A percentile compares a stretch with the other conserved stretches of the same genome.
These are phyloP conservation scores for Margaritispora aquatica DNA, from an alignment of 495 filamentous ascomycete species.

Conservation along the genomic window DNA sequence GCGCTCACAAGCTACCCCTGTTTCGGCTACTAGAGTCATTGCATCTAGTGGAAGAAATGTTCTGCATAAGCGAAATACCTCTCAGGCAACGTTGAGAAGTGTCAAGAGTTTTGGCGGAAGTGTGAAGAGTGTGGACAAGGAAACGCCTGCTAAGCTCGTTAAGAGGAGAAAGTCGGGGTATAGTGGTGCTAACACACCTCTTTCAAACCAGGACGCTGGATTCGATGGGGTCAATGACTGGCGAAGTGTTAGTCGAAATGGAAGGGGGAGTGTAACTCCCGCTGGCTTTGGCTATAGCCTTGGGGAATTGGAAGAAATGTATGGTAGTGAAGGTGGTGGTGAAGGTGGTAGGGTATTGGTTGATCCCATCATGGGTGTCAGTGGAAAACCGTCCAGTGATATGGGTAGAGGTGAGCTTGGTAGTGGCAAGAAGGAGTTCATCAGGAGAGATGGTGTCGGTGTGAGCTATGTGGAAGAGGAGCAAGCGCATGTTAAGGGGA, in stretches of 20 bases:
- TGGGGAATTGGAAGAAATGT: background rate
- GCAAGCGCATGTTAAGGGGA: constrained; percentile 35
- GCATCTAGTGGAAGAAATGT: constrained; percentile 4
- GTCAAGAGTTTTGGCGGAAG: constrained; percentile 2
- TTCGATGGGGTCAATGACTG: constrained; percentile 5
- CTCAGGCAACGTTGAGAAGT: constrained; percentile 11
- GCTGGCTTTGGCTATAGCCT: no score
- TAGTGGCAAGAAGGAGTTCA: no score
- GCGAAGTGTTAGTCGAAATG: constrained; percentile 16
- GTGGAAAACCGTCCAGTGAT: no score
- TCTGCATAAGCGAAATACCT: constrained; percentile 14
- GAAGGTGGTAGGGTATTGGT: constrained; percentile 17
- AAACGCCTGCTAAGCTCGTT: constrained; percentile 19
- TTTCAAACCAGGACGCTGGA: background rate
- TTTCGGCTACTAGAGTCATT: constrained; percentile 8
- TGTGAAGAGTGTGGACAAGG: constrained; percentile 10
- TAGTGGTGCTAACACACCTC: background rate
- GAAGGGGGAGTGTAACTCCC: no score
- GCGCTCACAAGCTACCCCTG: constrained; percentile 6
- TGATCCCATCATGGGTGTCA: constrained; percentile 7
- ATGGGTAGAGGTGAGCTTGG: background rate
- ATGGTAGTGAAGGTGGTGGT: constrained; percentile 25
- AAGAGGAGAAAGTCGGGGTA: constrained; percentile 1
- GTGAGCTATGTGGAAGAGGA: constrained; percentile 1
- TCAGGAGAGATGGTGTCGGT: background rate